These are phyloP conservation scores for Cucumis cinereus DNA, from an alignment of 306 rosid genomes.

Conservation along the genomic window DNA sequence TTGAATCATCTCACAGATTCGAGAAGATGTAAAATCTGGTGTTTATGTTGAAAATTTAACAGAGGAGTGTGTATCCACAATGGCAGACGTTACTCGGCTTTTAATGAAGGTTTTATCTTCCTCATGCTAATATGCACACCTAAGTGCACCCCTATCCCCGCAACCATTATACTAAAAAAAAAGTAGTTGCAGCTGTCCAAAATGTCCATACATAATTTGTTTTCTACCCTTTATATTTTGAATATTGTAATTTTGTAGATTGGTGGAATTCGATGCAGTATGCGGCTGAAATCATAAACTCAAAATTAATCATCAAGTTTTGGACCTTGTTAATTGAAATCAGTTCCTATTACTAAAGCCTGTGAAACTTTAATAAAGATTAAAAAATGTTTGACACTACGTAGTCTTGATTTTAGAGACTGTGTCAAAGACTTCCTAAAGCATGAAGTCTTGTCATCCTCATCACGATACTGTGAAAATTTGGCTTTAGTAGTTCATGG, in stretches of 20 bases:
- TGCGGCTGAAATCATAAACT: neutral
- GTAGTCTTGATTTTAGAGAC: neutral
- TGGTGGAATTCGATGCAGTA: neutral
- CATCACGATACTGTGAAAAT: neutral
- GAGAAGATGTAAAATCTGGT: slow-evolving; percentile 99
- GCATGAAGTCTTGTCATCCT: neutral
- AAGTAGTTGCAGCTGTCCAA: neutral
- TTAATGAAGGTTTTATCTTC: slow-evolving; percentile 53
- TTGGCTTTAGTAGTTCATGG: neutral
- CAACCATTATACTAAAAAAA: too few relatives aligned
- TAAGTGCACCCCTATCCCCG: neutral
- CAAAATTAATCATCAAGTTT: neutral
- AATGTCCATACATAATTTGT: neutral
- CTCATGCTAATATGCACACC: neutral
- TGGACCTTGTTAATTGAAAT: neutral
- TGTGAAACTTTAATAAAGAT: neutral
- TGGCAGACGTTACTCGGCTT: slow-evolving; percentile 67
- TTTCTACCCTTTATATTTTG: neutral
- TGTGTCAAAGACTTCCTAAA: neutral
- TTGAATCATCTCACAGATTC: slow-evolving; percentile 39
- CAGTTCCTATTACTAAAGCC: neutral
- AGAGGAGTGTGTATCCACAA: slow-evolving; percentile 58
- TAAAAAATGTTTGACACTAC: neutral
- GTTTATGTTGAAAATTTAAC: slow-evolving; percentile 93
- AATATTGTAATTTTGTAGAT: neutral